phyloP scores from a whole-genome alignment of 192 early-diverging fungal genomes.

The Obelidium mucronatum region DNA sequence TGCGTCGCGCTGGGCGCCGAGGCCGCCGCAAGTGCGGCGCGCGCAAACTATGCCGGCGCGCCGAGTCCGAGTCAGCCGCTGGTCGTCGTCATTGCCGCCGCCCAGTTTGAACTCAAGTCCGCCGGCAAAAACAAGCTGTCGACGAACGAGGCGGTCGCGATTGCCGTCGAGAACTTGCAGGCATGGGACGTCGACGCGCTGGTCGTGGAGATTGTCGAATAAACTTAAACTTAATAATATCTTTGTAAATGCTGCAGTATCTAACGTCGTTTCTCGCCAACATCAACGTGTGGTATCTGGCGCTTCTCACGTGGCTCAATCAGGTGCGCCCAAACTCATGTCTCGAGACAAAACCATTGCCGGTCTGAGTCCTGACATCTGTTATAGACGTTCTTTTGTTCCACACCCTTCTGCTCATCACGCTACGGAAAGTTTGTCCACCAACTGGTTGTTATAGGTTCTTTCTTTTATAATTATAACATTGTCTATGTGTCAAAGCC shows the following conservation, averaged over 20 bases:
- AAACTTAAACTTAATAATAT: no score
- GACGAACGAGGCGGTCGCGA: neutral
- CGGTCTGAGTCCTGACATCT: neutral
- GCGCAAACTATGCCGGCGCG: no score
- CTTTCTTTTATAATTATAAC: neutral
- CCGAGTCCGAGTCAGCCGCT: no score
- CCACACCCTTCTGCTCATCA: constrained; percentile 2
- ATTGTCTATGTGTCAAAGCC: neutral
- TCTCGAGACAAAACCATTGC: no score
- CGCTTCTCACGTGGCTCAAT: neutral
- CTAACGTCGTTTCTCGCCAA: neutral
- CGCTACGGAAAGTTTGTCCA: constrained; percentile 35
- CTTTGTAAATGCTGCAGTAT: no score
- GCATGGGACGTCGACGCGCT: neutral
- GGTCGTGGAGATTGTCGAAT: neutral
- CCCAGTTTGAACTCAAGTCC: neutral
- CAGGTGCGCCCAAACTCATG: neutral
- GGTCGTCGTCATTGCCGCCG: neutral
- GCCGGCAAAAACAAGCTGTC: neutral
- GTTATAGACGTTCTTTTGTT: constrained; percentile 11
- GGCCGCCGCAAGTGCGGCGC: no score
- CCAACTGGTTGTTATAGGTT: constrained; percentile 45
- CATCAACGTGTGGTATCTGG: constrained; percentile 7
- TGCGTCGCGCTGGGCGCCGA: no score
- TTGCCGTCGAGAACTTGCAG: neutral